Conservation (phyloP, 2,329 filamentous ascomycete genomes). For the Aciculosporium take region DNA sequence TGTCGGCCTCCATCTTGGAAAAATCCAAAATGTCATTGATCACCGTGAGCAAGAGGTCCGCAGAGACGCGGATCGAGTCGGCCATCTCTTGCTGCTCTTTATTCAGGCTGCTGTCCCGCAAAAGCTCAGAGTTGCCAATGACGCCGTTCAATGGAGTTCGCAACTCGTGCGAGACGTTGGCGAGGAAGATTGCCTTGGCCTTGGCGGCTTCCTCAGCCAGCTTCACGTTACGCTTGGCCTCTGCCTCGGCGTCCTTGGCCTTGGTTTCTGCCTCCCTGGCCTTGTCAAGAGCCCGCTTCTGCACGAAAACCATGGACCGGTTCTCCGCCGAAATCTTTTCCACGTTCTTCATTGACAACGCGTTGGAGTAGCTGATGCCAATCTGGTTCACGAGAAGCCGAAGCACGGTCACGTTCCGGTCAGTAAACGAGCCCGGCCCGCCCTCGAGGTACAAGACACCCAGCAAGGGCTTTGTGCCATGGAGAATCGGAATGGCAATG, state of each 20-base stretch:
- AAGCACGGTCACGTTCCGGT: conserved; percentile 52
- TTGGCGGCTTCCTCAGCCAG: conserved; percentile 72
- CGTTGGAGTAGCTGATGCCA: conserved; percentile 56
- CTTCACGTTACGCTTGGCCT: conserved; percentile 65
- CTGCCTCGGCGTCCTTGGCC: conserved; percentile 60
- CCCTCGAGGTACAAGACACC: conserved; percentile 66
- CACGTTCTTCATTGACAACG: conserved; percentile 52
- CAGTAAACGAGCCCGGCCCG: conserved; percentile 61
- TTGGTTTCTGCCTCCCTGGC: conserved; percentile 61
- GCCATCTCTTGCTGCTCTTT: conserved; percentile 72
- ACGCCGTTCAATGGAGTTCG: conserved; percentile 76
- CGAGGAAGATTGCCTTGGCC: conserved; percentile 68
- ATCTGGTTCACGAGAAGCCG: conserved; percentile 69
- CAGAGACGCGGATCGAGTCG: conserved; percentile 74
- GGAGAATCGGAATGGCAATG: conserved; percentile 66
- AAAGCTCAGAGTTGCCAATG: conserved; percentile 74
- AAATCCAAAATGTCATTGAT: conserved; percentile 97
- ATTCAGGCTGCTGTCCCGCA: conserved; percentile 61
- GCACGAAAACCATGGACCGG: conserved; percentile 61
- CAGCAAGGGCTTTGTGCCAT: conserved; percentile 54
- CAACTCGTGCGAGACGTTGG: conserved; percentile 69
- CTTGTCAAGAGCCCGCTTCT: conserved; percentile 58
- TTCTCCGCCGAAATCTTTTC: conserved; percentile 70
- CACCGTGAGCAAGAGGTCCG: conserved; percentile 74
- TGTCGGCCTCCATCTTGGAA: conserved; percentile 81